phyloP scores from a whole-genome alignment of 768 basidiomycete species.

The Paxillus involutus region DNA sequence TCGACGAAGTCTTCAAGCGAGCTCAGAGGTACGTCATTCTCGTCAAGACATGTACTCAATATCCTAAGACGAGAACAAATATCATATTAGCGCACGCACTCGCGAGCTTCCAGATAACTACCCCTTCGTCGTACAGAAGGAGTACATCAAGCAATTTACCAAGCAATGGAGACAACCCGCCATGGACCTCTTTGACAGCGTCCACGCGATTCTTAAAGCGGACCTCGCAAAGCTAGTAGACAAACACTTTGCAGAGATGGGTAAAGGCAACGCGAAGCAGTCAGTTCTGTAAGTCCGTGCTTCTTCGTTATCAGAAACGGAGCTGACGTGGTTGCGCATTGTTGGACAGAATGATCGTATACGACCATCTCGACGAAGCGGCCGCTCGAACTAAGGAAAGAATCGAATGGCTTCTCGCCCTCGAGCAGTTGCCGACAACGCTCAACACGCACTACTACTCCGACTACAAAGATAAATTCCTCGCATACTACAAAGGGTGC shows the following conservation, averaged over 20 bases:
- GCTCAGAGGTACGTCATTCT: conserved; percentile 45
- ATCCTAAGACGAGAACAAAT: neutral
- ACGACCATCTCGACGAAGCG: conserved; percentile 46
- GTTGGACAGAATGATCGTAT: conserved; percentile 39
- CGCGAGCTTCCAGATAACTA: conserved; percentile 70
- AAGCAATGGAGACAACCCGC: conserved; percentile 51
- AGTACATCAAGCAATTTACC: conserved; percentile 47
- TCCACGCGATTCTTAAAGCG: conserved; percentile 35
- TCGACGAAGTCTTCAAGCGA: conserved; percentile 51
- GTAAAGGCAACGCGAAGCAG: conserved; percentile 49
- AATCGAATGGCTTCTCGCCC: conserved; percentile 44
- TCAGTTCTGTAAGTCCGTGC: conserved; percentile 38
- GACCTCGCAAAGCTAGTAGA: conserved; percentile 42
- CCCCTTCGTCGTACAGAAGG: conserved; percentile 58
- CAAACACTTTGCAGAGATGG: conserved; percentile 48
- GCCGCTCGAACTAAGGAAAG: conserved; percentile 36
- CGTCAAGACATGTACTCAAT: too few species aligned
- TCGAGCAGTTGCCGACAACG: conserved; percentile 48
- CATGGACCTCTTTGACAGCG: conserved; percentile 37
- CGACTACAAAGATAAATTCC: conserved; percentile 48
- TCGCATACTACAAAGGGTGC: conserved; percentile 43
- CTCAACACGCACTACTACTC: conserved; percentile 48
- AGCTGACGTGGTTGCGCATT: neutral
- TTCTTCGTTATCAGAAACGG: neutral
- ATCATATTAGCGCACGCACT: conserved; percentile 60